Base-by-base conservation (phyloP, 148 eudicot genomes). In the Drosera capensis region DNA sequence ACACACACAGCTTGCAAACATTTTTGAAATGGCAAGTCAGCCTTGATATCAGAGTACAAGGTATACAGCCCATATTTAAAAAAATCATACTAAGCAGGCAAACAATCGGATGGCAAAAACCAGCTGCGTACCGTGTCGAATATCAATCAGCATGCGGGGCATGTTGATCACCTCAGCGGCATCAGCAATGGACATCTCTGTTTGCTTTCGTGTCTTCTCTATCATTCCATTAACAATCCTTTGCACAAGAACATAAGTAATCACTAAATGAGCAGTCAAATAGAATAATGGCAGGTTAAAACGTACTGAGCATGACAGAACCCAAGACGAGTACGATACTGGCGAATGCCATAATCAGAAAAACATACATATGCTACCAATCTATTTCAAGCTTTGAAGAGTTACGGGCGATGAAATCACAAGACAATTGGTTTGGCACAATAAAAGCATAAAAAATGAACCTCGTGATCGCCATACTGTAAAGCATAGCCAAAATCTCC, bases 131-230 rank as follows among this genome's bases (percentile, higher is more conserved):
- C 97, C 97, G 62, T 90, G 95, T 52, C 97, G 95, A 52, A 90
- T 64, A 62, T 90, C 97, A 54, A 84, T 70, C 62, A 90, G 74
- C 84, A 78, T 72, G 9, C 97, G 94, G 15, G 97, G 97, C 63
- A 90, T 64, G 46, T 63, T 66, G 34, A 80, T 54, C 57, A 48
- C 54, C 25, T 57, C 67, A 45, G 97, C 97, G 42, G 76, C 93
- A 59, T 68, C 75, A 17, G 75, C 93, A 39, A 90, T 90, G 44
- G 97, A 90, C 47, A 62, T 39, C 57, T 59, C 63, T 9, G 51
- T 60, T 68, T 59, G 78, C 45, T 65, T 62, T 3, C 95, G 86
- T 5, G 73, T 77, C 78, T 73, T 83, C 62, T 88, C 97, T 50
- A 84, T 66, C 43, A 69, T 57, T 35, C 84, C 81, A 62, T 83